These are phyloP conservation scores for Candida multigemmis DNA, from an alignment of 805 yeast genomes.

Conservation along the genomic window DNA sequence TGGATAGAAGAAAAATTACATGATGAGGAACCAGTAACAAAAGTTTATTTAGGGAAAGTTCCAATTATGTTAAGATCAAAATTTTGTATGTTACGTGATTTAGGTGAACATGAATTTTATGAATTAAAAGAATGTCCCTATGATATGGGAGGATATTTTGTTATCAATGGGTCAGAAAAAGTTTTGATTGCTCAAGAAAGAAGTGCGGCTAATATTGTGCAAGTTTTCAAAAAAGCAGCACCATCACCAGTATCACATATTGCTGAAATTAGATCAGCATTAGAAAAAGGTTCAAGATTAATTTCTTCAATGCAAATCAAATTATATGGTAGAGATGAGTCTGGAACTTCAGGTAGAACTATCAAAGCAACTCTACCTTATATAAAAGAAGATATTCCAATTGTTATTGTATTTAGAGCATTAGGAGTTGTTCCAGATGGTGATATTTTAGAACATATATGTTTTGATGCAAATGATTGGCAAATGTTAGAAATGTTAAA, in stretches of 20 bases:
- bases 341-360: conserved; percentile 63
- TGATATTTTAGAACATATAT: conserved; percentile 94
- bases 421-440: conserved; percentile 98
- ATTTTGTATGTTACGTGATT: conserved; percentile 85
- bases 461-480: conserved; percentile 97
- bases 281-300: conserved; percentile 94
- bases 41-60: conserved; percentile 90
- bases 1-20: conserved; percentile 43
- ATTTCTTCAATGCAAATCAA: conserved; percentile 92
- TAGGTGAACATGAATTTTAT: conserved; percentile 88
- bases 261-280: conserved; percentile 94
- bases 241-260: conserved; percentile 94
- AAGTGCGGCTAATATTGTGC: conserved; percentile 96
- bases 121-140: conserved; percentile 97
- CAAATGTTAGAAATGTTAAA: conserved; percentile 98
- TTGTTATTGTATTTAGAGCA: conserved; percentile 95
- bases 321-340: conserved; percentile 74
- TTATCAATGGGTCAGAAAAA: conserved; percentile 96
- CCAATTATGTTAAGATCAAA: conserved; percentile 97
- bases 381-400: conserved; percentile 93
- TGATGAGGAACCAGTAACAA: conserved; percentile 52
- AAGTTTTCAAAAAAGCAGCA: conserved; percentile 95
- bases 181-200: conserved; percentile 98
- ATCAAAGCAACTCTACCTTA: conserved; percentile 95
- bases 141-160: conserved; percentile 99